phyloP scores from a whole-genome alignment of 495 filamentous ascomycete species.

The Apiosordaria backusii region DNA sequence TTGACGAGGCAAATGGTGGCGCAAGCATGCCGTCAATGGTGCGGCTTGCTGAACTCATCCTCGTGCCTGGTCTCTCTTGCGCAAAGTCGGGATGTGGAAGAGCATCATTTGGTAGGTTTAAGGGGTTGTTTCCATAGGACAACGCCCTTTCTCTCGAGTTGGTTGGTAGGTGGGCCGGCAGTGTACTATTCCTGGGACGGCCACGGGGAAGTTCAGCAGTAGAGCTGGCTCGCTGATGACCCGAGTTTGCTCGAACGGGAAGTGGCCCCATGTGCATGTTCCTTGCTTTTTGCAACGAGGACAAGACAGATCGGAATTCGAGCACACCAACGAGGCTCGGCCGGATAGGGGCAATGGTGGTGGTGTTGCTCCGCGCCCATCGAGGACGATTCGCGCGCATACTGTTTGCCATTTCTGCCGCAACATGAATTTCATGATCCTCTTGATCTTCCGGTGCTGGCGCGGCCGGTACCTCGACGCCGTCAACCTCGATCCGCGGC shows the following conservation, averaged over 20 bases:
- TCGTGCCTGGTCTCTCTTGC: conserved; percentile 12
- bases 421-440: conserved; percentile 67
- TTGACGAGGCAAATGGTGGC: conserved; percentile 19
- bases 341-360: conserved; percentile 72
- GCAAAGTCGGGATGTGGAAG: conserved; percentile 10
- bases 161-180: conserved; percentile 8
- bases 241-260: conserved; percentile 66
- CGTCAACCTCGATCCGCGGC: conserved; percentile 46
- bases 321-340: conserved; percentile 90
- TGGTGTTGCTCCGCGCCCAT: conserved; percentile 65
- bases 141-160: conserved; percentile 30
- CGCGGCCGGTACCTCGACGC: conserved; percentile 45
- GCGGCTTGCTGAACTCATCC: conserved; percentile 23
- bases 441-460: conserved; percentile 71
- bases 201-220: conserved; percentile 16
- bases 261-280: conserved; percentile 68
- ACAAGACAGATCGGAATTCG: conserved; percentile 88
- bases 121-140: conserved; percentile 29
- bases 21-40: conserved; percentile 33
- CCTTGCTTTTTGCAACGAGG: conserved; percentile 72
- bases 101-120: conserved; percentile 18
- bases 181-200: conserved; percentile 18
- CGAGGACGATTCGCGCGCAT: conserved; percentile 82
- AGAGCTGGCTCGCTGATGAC: conserved; percentile 36
- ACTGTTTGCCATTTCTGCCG: conserved; percentile 80